Conservation (phyloP, 805 yeast genomes). For the Candida krabiensis region DNA sequence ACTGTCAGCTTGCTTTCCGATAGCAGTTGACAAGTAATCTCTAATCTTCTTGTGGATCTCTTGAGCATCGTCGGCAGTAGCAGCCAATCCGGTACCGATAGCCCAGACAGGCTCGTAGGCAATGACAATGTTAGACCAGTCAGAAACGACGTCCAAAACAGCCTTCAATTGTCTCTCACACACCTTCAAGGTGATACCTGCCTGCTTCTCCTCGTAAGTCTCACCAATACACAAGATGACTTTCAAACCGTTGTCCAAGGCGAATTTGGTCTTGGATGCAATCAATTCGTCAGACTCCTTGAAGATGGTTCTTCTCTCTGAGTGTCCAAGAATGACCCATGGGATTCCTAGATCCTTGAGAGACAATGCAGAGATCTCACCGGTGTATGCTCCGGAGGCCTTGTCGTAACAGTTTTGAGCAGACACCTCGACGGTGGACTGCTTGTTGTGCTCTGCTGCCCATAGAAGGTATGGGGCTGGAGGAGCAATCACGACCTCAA, state of each 20-base stretch:
- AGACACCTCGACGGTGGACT: constrained; percentile 73
- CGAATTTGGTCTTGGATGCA: constrained; percentile 93
- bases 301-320: constrained; percentile 95
- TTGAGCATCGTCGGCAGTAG: constrained; percentile 98
- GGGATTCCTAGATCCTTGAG: constrained; percentile 87
- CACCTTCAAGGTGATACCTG: constrained; percentile 81
- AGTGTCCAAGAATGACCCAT: constrained; percentile 97
- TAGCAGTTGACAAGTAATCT: constrained; percentile 70
- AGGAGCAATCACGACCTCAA: constrained; percentile 94
- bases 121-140: constrained; percentile 90
- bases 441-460: constrained; percentile 67
- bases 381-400: constrained; percentile 96
- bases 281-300: constrained; percentile 87
- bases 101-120: constrained; percentile 99
- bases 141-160: constrained; percentile 71
- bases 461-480: constrained; percentile 89
- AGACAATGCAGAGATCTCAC: constrained; percentile 89
- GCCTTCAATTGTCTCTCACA: constrained; percentile 89
- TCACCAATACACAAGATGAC: constrained; percentile 98
- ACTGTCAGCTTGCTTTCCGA: constrained; percentile 77
- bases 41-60: constrained; percentile 89
- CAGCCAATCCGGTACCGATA: constrained; percentile 98
- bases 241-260: constrained; percentile 82
- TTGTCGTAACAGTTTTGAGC: constrained; percentile 91
- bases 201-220: constrained; percentile 91